A percentile compares a stretch with the other conserved stretches of the same genome.
phyloP scores from a whole-genome alignment of 441 rosid genomes.

The Brassica balearica region DNA sequence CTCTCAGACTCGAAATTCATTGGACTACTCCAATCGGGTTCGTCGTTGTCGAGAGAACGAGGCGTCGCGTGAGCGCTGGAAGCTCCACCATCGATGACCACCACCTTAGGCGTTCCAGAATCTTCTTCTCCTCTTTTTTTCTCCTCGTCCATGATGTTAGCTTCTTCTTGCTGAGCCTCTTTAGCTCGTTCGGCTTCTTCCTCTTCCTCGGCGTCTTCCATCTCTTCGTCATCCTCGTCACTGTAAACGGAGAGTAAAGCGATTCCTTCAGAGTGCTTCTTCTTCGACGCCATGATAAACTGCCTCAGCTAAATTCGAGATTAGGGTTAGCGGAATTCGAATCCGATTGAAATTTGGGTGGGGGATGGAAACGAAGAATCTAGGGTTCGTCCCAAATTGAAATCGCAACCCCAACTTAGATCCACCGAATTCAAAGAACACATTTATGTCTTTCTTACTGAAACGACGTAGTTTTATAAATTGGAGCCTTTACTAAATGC shows the following conservation, averaged over 20 bases:
- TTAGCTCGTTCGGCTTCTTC: constrained; percentile 19
- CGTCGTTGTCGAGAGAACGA: constrained; percentile 50
- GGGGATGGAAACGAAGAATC: background rate
- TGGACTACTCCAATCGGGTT: constrained; percentile 44
- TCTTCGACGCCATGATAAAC: constrained; percentile 65
- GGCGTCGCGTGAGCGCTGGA: constrained; percentile 56
- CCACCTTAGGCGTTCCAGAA: constrained; percentile 38
- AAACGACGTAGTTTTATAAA: constrained; percentile 23
- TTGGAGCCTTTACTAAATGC: background rate
- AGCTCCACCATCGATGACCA: constrained; percentile 47
- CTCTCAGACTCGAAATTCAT: constrained; percentile 46
- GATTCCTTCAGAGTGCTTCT: constrained; percentile 87
- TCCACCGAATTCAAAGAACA: background rate
- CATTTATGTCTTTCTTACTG: background rate
- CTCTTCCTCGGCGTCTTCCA: constrained; percentile 69
- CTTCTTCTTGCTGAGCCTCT: constrained; percentile 41
- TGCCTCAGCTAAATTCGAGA: constrained; percentile 6
- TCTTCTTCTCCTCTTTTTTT: constrained; percentile 45
- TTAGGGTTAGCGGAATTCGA: constrained; percentile 29
- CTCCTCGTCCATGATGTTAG: constrained; percentile 47
- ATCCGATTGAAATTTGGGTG: background rate
- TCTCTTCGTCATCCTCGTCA: constrained; percentile 95
- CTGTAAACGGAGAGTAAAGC: constrained; percentile 83
- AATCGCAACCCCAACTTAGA: constrained; percentile 18
- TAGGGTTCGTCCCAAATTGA: constrained; percentile 36